A percentile compares a stretch with the other conserved stretches of the same genome.
Conservation (phyloP, 1,284 basidiomycete genomes). For the Volvariella volvacea region DNA sequence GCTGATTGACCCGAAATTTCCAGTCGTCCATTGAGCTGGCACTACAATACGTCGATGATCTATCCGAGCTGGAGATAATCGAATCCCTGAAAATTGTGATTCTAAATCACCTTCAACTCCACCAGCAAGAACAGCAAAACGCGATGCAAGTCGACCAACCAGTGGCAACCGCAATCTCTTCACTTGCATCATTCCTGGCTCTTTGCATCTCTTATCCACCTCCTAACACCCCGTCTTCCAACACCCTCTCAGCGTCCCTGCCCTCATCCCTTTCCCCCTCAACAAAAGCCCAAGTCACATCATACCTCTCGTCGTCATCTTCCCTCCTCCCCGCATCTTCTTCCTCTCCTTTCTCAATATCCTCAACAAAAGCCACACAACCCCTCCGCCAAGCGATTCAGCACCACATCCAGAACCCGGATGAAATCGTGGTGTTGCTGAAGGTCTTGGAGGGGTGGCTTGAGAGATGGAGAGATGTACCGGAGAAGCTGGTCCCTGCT, state of each 20-base stretch:
- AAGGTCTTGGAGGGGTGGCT: conserved; percentile 53
- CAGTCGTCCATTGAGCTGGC: conserved; percentile 52
- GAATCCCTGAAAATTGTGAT: conserved; percentile 40
- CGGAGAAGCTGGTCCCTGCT: conserved; percentile 26
- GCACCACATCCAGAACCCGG: too few species aligned
- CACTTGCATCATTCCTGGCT: conserved; percentile 45
- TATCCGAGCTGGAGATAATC: conserved; percentile 57
- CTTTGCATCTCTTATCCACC: conserved; percentile 46
- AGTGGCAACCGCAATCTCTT: conserved; percentile 22
- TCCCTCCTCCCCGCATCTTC: too few species aligned
- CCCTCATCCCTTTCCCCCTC: too few species aligned
- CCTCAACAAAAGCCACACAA: too few species aligned
- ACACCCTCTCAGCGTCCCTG: too few species aligned
- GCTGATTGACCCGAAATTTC: conserved; percentile 3
- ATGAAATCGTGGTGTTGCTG: conserved; percentile 36
- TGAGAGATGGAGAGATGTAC: conserved; percentile 25
- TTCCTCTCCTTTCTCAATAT: too few species aligned
- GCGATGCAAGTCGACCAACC: conserved; percentile 54
- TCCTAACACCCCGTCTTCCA: too few species aligned
- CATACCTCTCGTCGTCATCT: too few species aligned
- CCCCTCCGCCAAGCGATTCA: too few species aligned
- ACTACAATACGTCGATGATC: conserved; percentile 46
- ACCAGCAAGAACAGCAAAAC: conserved; percentile 3
- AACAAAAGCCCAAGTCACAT: too few species aligned
- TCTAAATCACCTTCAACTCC: conserved; percentile 24